Evolutionary conservation across 768 basidiomycete species (phyloP), one percentile per base, ranked within the genome.

Genomic region (Cystofilobasidium macerans): DNA sequence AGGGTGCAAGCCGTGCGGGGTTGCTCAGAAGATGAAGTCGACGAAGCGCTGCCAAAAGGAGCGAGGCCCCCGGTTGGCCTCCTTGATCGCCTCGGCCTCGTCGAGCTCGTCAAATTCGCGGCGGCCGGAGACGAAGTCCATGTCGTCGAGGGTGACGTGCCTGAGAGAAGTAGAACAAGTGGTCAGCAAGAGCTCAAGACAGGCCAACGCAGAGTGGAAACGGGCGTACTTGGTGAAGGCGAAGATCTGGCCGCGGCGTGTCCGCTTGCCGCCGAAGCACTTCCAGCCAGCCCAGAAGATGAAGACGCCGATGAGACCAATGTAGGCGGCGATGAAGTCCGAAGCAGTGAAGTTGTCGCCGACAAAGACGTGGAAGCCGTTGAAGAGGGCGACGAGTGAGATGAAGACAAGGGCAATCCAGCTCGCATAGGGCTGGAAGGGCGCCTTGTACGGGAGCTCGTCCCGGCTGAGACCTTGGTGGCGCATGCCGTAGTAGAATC

Each of bases 281-380:
- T 74, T 74, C 69, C 70, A 74, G 16, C 61, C 64, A 38, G 71
- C 65, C 51, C 60, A 71, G 35, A 69, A 71, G 30, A 72, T 61
- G 58, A 72, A 61, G 68, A 67, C 70, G 32, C 72, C 62, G 20
- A 68, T 67, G 20, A 68, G 28, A 20, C 60, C 72, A 63, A 69
- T 65, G 63, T 74, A 74, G 57, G 61, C 69, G 0, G 72, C 68
- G 57, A 72, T 61, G 53, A 74, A 73, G 33, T 57, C 53, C 18
- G 70, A 56, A 3, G 57, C 68, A 36, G 32, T 57, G 69, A 69
- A 74, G 60, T 71, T 70, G 30, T 70, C 69, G 36, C 69, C 69
- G 62, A 73, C 63, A 68, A 75, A 75, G 36, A 71, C 70, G 57
- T 69, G 64, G 69, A 73, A 75, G 14, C 73, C 73, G 54, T 71